Conservation (phyloP, 78 protist species). For the Chrysochromulina parva region DNA sequence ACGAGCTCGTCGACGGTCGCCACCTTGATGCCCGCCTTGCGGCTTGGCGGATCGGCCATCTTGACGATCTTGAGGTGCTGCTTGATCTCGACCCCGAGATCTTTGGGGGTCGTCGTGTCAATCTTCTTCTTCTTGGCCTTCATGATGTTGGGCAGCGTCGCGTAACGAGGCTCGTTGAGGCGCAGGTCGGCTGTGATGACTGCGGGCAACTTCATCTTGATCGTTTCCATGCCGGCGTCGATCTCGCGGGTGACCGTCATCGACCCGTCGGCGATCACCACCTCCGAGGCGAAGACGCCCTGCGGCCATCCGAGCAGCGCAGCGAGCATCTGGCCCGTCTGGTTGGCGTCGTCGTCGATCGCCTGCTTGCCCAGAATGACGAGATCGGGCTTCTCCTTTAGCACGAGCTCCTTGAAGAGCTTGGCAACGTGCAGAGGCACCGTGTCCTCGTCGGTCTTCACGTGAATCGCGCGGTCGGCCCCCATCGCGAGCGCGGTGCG, state of each 20-base stretch:
- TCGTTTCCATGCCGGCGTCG: constrained; percentile 93
- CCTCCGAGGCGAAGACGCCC: constrained; percentile 83
- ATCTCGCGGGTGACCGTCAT: constrained; percentile 84
- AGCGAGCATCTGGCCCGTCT: constrained; percentile 91
- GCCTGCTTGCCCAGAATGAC: constrained; percentile 90
- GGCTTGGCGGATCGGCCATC: constrained; percentile 26
- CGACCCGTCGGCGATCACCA: constrained; percentile 19
- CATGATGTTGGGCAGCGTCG: constrained; percentile 93
- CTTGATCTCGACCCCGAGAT: constrained; percentile 79
- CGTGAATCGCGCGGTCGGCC: constrained; percentile 92
- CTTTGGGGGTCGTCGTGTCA: constrained; percentile 13
- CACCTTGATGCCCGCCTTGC: constrained; percentile 57
- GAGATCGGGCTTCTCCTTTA: constrained; percentile 47
- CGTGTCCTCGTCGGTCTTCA: constrained; percentile 50
- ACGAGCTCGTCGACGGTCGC: constrained; percentile 74
- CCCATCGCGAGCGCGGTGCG: constrained; percentile 95
- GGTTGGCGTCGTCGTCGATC: constrained; percentile 94
- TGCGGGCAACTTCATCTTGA: constrained; percentile 85
- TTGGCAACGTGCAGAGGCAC: constrained; percentile 90
- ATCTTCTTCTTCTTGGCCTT: constrained; percentile 84
- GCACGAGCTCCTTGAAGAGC: constrained; percentile 71
- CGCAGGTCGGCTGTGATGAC: constrained; percentile 92
- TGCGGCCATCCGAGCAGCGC: constrained; percentile 89
- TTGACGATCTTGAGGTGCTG: background rate
- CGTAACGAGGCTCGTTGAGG: constrained; percentile 95